phyloP scores from a whole-genome alignment of 2,329 filamentous ascomycete genomes.

The Alternaria sp. region DNA sequence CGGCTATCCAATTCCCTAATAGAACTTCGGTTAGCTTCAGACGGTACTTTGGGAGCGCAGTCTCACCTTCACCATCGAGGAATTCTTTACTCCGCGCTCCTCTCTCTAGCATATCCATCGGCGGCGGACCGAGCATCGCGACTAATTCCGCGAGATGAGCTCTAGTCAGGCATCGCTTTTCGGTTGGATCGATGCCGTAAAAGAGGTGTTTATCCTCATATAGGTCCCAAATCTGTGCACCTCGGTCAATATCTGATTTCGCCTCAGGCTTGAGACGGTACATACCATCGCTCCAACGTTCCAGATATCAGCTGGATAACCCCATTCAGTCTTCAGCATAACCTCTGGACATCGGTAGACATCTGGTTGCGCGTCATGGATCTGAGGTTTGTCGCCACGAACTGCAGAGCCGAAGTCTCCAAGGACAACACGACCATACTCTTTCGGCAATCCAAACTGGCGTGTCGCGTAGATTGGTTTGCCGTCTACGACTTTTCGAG shows the following conservation, averaged over 20 bases:
- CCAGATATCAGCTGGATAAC: slow-evolving; percentile 52
- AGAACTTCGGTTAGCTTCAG: slow-evolving; percentile 7
- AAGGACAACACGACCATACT: slow-evolving; percentile 47
- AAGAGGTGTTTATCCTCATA: slow-evolving; percentile 50
- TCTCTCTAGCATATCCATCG: slow-evolving; percentile 24
- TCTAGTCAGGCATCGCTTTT: slow-evolving; percentile 33
- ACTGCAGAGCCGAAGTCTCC: slow-evolving; percentile 38
- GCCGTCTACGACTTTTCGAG: slow-evolving; percentile 48
- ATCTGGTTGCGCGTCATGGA: slow-evolving; percentile 46
- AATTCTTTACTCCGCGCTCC: slow-evolving; percentile 24
- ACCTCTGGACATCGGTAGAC: slow-evolving; percentile 53
- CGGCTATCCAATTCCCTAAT: slow-evolving; percentile 32
- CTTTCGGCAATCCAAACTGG: slow-evolving; percentile 44
- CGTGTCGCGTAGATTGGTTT: slow-evolving; percentile 50
- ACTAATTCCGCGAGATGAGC: slow-evolving; percentile 44
- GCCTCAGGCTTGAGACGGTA: slow-evolving; percentile 17
- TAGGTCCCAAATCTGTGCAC: slow-evolving; percentile 50
- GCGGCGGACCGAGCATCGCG: slow-evolving; percentile 31
- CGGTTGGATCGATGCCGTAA: slow-evolving; percentile 26
- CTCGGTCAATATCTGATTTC: slow-evolving; percentile 12
- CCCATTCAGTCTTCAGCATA: slow-evolving; percentile 49
- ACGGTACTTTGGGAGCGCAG: slow-evolving; percentile 7
- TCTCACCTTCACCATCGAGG: slow-evolving; percentile 28
- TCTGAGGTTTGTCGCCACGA: slow-evolving; percentile 25
- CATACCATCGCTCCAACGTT: slow-evolving; percentile 50